These are phyloP conservation scores for Exophiala spinifera DNA, from an alignment of 2,329 filamentous ascomycete genomes.

Conservation along the genomic window DNA sequence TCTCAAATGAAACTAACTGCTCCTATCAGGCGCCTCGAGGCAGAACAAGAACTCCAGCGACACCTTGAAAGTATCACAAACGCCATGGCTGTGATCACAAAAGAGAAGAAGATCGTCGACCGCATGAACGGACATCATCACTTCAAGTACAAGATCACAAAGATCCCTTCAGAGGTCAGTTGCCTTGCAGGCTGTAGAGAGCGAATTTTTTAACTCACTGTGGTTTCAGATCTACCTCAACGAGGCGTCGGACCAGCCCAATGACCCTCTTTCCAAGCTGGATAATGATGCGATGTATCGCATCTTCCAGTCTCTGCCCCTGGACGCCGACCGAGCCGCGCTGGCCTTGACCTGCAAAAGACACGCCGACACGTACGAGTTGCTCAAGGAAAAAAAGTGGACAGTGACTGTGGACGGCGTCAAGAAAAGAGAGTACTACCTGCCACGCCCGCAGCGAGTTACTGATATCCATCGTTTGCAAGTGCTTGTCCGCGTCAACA, in stretches of 20 bases:
- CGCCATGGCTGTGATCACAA: neutral
- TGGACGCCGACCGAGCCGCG: conserved; percentile 19
- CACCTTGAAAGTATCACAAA: neutral
- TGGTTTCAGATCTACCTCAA: conserved; percentile 9
- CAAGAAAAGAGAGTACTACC: neutral
- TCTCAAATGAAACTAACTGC: neutral
- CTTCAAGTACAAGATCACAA: neutral
- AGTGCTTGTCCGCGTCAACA: conserved; percentile 20
- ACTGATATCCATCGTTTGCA: conserved; percentile 19
- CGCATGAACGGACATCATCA: conserved; percentile 5
- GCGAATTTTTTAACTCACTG: neutral
- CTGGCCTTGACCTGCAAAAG: conserved; percentile 26
- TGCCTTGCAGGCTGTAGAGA: neutral
- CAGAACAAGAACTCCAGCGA: conserved; percentile 1
- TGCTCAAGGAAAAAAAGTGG: conserved; percentile 12
- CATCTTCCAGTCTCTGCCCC: conserved; percentile 19
- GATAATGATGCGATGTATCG: conserved; percentile 15
- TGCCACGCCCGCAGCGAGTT: conserved; percentile 6
- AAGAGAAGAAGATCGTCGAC: conserved; percentile 11
- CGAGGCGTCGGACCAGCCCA: neutral
- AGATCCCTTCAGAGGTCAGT: conserved; percentile 6
- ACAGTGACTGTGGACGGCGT: neutral
- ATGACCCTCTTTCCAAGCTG: conserved; percentile 10
- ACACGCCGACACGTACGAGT: conserved; percentile 19
- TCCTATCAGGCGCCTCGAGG: neutral